These are phyloP conservation scores for Rhododendron williamsianum DNA, from an alignment of 148 eudicot genomes.

Conservation along the genomic window DNA sequence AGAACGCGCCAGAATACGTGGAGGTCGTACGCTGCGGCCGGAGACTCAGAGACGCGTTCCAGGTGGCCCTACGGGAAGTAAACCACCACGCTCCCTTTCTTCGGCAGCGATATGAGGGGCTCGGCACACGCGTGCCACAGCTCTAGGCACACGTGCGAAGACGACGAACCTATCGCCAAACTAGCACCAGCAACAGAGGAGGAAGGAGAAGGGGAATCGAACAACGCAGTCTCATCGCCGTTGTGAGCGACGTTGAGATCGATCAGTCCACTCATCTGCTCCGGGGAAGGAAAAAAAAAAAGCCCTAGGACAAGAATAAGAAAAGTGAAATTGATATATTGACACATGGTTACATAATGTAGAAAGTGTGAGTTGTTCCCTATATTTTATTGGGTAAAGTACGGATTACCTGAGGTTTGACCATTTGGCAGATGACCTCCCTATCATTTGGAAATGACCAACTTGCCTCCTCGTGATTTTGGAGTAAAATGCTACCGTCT, in stretches of 20 bases:
- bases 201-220: constrained; percentile 22
- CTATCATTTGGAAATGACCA: too few species aligned
- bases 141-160: constrained; percentile 76
- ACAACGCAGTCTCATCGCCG: constrained; percentile 37
- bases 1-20: constrained; percentile 86
- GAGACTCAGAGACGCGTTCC: constrained; percentile 43
- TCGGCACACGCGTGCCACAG: constrained; percentile 99
- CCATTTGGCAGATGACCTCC: too few species aligned
- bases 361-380: too few species aligned
- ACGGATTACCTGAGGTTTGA: too few species aligned
- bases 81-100: constrained; percentile 70
- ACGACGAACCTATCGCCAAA: constrained; percentile 14
- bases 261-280: constrained; percentile 67
- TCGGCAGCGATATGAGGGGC: constrained; percentile 67
- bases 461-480: too few species aligned
- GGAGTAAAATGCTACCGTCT: too few species aligned
- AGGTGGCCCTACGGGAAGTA: constrained; percentile 90
- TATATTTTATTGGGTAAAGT: too few species aligned
- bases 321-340: neutral
- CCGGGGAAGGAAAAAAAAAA: neutral
- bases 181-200: neutral
- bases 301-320: constrained; percentile 1
- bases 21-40: constrained; percentile 36
- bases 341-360: too few species aligned
- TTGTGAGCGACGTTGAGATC: constrained; percentile 71